Percentiles rank a stretch among this genome's conserved stretches.
Conservation (phyloP, 106 monocot species). For the Posidonia australis region DNA sequence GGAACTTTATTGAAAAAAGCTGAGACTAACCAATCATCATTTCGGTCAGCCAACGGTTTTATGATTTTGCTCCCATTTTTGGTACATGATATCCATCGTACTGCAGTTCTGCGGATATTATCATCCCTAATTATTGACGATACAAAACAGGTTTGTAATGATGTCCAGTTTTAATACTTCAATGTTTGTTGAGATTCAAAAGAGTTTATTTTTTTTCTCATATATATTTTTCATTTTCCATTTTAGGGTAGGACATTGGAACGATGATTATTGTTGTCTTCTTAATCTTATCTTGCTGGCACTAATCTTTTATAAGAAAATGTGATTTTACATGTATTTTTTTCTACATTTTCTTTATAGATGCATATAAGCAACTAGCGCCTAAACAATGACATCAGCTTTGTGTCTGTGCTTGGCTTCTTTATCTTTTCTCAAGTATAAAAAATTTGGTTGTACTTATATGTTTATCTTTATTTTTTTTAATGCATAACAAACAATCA, state of each 20-base stretch:
- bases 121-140: slow-evolving; percentile 89
- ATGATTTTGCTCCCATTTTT: slow-evolving; percentile 66
- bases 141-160: slow-evolving; percentile 54
- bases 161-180: background rate
- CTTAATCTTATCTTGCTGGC: background rate
- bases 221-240: background rate
- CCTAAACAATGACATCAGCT: too few species aligned
- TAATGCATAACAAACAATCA: too few species aligned
- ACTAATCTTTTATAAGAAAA: background rate
- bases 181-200: background rate
- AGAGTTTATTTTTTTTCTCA: background rate
- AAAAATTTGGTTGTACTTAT: too few species aligned
- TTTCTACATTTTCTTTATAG: background rate
- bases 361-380: background rate
- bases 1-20: slow-evolving; percentile 76
- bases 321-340: background rate
- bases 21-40: slow-evolving; percentile 78
- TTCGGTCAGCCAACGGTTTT: slow-evolving; percentile 72
- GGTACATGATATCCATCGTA: slow-evolving; percentile 71
- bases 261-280: background rate
- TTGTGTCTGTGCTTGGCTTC: too few species aligned
- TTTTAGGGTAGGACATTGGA: background rate
- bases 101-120: slow-evolving; percentile 68
- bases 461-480: too few species aligned
- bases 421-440: too few species aligned